Evolutionary conservation across 108 stramenopile genomes (phyloP).

Genomic region (Nitzschia sp.): DNA sequence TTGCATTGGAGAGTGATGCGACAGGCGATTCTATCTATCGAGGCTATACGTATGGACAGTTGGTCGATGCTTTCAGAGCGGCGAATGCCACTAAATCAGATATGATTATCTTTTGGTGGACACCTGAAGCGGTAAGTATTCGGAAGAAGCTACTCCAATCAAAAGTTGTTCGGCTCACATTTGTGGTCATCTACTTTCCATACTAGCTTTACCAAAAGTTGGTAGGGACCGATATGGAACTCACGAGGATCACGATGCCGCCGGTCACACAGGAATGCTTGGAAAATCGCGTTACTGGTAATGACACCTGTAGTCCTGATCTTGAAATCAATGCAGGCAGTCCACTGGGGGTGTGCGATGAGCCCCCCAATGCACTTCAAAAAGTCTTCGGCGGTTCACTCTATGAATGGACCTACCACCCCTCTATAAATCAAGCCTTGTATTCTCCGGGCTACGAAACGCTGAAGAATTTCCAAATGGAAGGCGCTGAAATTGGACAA

Average conservation of each 20-base stretch:
- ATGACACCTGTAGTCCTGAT: slow-evolving; percentile 10
- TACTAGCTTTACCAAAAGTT: slow-evolving; percentile 6
- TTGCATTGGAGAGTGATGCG: slow-evolving; percentile 16
- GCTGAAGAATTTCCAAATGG: slow-evolving; percentile 1
- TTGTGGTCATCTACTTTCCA: not conserved
- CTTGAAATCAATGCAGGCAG: slow-evolving; percentile 13
- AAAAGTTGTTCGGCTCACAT: not conserved
- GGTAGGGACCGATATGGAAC: slow-evolving; percentile 37
- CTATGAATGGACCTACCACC: not conserved
- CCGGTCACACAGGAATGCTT: slow-evolving; percentile 27
- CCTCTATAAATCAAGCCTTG: not conserved
- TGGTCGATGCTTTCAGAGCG: slow-evolving; percentile 40
- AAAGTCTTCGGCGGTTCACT: slow-evolving; percentile 4
- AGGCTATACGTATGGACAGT: slow-evolving; percentile 23
- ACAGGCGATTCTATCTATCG: slow-evolving; percentile 28
- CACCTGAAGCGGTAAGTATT: slow-evolving; percentile 31
- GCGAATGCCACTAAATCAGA: slow-evolving; percentile 44
- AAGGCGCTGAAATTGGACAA: not conserved
- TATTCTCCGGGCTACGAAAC: slow-evolving; percentile 20
- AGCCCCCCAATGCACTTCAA: not conserved
- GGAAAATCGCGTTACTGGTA: not conserved
- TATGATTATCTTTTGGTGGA: slow-evolving; percentile 39
- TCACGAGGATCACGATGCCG: slow-evolving; percentile 23
- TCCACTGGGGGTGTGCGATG: slow-evolving; percentile 29
- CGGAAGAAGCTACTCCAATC: slow-evolving; percentile 9